These are phyloP conservation scores for Podospora appendiculata DNA, from an alignment of 495 filamentous ascomycete genomes.

Conservation along the genomic window DNA sequence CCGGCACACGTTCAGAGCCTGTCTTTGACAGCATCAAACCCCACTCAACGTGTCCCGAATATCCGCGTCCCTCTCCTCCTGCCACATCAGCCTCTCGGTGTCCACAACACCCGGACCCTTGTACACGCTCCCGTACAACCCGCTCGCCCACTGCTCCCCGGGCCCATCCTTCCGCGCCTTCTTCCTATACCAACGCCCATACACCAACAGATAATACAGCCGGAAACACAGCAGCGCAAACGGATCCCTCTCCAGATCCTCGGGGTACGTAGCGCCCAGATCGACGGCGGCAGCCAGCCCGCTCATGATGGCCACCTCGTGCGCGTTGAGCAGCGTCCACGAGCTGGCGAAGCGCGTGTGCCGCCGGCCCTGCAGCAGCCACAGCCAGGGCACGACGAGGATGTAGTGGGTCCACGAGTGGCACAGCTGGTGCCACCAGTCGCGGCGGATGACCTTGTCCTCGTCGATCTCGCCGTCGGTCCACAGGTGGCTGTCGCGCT, in stretches of 20 bases:
- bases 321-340: conserved; percentile 84
- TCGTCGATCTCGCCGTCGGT: conserved; percentile 62
- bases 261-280: conserved; percentile 67
- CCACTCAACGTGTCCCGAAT: neutral
- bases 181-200: conserved; percentile 32
- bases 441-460: conserved; percentile 58
- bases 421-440: conserved; percentile 85
- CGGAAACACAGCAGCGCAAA: conserved; percentile 33
- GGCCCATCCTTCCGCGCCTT: conserved; percentile 13
- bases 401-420: conserved; percentile 77
- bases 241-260: conserved; percentile 31
- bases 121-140: conserved; percentile 48
- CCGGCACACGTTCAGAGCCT: neutral
- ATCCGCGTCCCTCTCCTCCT: conserved; percentile 31
- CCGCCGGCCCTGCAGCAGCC: conserved; percentile 68
- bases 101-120: conserved; percentile 39
- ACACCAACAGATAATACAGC: conserved; percentile 32
- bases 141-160: conserved; percentile 38
- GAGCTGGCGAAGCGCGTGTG: conserved; percentile 60
- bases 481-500: conserved; percentile 55
- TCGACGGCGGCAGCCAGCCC: conserved; percentile 73
- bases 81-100: conserved; percentile 42
- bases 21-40: neutral
- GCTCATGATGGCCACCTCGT: conserved; percentile 71
- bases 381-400: conserved; percentile 69